Evolutionary conservation across 192 early-diverging fungal genomes (phyloP), one percentile per base, ranked within the genome.

Genomic region (Glomus cerebriforme): DNA sequence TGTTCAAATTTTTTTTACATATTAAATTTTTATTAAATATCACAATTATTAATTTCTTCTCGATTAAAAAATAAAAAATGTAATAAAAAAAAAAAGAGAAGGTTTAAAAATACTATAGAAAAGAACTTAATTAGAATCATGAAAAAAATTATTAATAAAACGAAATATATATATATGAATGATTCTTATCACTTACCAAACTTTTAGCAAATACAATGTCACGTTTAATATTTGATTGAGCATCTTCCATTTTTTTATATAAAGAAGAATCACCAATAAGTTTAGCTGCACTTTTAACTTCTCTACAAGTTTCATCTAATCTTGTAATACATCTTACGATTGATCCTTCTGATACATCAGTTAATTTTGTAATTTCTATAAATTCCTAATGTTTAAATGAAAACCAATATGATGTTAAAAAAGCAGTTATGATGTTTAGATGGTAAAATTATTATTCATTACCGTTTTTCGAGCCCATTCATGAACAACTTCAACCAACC

Each of bases 151-250:
- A 54, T 22, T 17, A 22, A n/a, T n/a, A 54, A 54, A 54, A 0
- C 49, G 4, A 22, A 54, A 54, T 9, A 43, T 9, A 43, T 9
- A 74, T 9, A 27, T 24, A 74, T 54, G 19, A n/a, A n/a, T n/a
- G 12, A 2, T 58, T 32, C 13, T 12, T 24, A 59, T 2, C 7
- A 79, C 82, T 79, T 82, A 86, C 82, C 79, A 99, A 89, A 70
- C 93, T 94, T 10, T 94, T 93, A 8, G 97, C 95, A 94, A 97
- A 98, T 32, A 99, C 96, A 86, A 99, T 97, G 81, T 97, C 96
- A 74, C 96, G 90, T 74, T 95, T 91, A 83, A 99, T 97, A 59
- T 90, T 82, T 76, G 92, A 90, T 59, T 92, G 87, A 13, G 96
- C 96, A 27, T 93, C 87, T 81, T 98, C 94, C 92, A 99, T 97